Base-by-base conservation (phyloP, 371 early-diverging fungal genomes). In the Mucor mucedo region DNA sequence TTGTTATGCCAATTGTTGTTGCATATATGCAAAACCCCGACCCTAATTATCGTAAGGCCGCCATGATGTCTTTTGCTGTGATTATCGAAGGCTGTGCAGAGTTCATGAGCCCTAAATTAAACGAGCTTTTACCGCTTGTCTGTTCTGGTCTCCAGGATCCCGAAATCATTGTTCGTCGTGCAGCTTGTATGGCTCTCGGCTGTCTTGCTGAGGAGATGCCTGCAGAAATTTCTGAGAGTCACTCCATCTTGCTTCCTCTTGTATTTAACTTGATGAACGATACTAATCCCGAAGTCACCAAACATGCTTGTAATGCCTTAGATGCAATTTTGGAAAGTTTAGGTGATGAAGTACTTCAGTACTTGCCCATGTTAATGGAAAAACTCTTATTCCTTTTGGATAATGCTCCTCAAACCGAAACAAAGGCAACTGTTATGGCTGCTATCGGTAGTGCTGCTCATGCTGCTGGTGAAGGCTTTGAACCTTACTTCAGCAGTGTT, bases 371-470 rank as follows among this genome's bases (percentile, higher is more conserved):
- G 65, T 69, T 96, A 44, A 93, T 95, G 91, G 87, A 89, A 65
- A 91, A 88, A 65, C 79, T 95, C 33, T 70, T 92, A 21, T 75
- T 79, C 39, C 75, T 94, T 50, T 80, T 94, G 62, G 91, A 90
- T 42, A 75, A 83, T 42, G 86, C 84, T 1, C 63, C 85, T 10
- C 79, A 81, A 47, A 72, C 75, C 5, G 89, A 89, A 59, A 84
- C 89, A 29, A 88, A 88, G 66, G 87, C 87, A 13, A 85, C 89
- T 13, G 92, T 92, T 11, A 82, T 89, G 44, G 91, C 89, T 27
- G 93, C 94, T 30, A 89, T 96, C 45, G 96, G 95, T 11, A 91
- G 92, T 57, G 93, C 93, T 16, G 96, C 95, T 35, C 91, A 91
- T 73, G 88, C 95, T 35, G 86, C 95, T 30, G 89, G 89, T n/a